These are phyloP conservation scores for Chalciporus chontae DNA, from an alignment of 768 basidiomycete genomes.

Conservation along the genomic window DNA sequence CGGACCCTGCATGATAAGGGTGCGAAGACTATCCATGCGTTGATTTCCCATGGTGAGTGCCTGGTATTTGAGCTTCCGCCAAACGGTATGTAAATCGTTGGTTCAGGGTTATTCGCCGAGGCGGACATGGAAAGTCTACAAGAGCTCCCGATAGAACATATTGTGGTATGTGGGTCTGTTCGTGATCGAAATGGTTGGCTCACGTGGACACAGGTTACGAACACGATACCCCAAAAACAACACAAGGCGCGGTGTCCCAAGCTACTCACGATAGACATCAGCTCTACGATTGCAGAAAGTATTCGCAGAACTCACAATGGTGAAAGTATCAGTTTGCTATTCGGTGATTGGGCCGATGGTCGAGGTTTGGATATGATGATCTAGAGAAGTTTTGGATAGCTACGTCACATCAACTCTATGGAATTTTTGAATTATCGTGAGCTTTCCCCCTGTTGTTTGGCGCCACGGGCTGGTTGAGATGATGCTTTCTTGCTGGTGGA, in stretches of 20 bases:
- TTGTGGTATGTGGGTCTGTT: slow-evolving; percentile 60
- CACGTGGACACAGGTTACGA: slow-evolving; percentile 69
- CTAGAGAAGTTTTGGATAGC: slow-evolving; percentile 13
- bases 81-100: slow-evolving; percentile 5
- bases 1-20: slow-evolving; percentile 87
- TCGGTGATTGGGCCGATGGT: slow-evolving; percentile 74
- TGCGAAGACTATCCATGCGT: slow-evolving; percentile 78
- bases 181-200: neutral
- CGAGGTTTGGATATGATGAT: slow-evolving; percentile 27
- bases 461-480: neutral
- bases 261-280: slow-evolving; percentile 86
- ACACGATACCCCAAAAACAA: slow-evolving; percentile 84
- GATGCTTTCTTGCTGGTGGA: neutral
- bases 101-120: slow-evolving; percentile 74
- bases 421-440: neutral
- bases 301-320: slow-evolving; percentile 94
- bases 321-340: slow-evolving; percentile 85
- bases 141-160: slow-evolving; percentile 71
- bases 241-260: slow-evolving; percentile 65
- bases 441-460: neutral
- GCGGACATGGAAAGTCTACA: slow-evolving; percentile 65
- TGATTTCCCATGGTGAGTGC: slow-evolving; percentile 84
- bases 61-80: neutral
- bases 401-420: neutral
- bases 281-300: slow-evolving; percentile 90